These are phyloP conservation scores for Ustilago cynodontis DNA, from an alignment of 1,284 basidiomycete species.

Conservation along the genomic window DNA sequence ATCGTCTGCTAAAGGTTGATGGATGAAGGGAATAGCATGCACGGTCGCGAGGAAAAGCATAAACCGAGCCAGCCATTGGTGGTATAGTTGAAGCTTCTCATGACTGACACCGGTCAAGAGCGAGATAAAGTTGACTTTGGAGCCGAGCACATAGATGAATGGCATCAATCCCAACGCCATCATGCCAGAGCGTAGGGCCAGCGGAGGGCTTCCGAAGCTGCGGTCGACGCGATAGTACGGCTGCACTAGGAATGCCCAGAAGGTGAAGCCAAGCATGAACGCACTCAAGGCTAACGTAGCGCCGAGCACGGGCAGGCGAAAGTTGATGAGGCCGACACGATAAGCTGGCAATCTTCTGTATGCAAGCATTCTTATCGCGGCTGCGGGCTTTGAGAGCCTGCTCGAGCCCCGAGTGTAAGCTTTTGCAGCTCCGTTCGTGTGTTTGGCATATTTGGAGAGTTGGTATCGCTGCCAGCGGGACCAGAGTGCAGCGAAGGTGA, in stretches of 20 bases:
- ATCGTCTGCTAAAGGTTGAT: slow-evolving; percentile 50
- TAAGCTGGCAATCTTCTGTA: slow-evolving; percentile 31
- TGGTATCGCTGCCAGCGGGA: slow-evolving; percentile 25
- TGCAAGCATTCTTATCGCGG: slow-evolving; percentile 29
- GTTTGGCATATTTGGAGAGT: not conserved
- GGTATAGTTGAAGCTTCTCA: slow-evolving; percentile 64
- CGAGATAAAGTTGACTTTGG: slow-evolving; percentile 65
- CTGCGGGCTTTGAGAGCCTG: slow-evolving; percentile 11
- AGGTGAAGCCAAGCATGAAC: slow-evolving; percentile 50
- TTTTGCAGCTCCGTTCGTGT: not conserved
- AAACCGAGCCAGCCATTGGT: slow-evolving; percentile 62
- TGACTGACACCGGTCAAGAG: slow-evolving; percentile 60
- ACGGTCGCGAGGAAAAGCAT: slow-evolving; percentile 62
- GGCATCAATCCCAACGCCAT: slow-evolving; percentile 62
- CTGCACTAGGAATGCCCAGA: slow-evolving; percentile 51
- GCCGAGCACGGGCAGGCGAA: slow-evolving; percentile 46
- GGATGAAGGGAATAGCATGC: slow-evolving; percentile 63
- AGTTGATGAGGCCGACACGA: slow-evolving; percentile 35
- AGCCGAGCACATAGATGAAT: slow-evolving; percentile 56
- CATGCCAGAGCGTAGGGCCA: slow-evolving; percentile 61
- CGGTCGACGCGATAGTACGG: slow-evolving; percentile 57
- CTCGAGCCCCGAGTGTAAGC: not conserved
- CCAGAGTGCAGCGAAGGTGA: slow-evolving; percentile 9
- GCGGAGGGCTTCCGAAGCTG: slow-evolving; percentile 56
- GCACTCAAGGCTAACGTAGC: slow-evolving; percentile 39